Evolutionary conservation across 768 basidiomycete species (phyloP).

Genomic region (Xerocomellus dryophilus): DNA sequence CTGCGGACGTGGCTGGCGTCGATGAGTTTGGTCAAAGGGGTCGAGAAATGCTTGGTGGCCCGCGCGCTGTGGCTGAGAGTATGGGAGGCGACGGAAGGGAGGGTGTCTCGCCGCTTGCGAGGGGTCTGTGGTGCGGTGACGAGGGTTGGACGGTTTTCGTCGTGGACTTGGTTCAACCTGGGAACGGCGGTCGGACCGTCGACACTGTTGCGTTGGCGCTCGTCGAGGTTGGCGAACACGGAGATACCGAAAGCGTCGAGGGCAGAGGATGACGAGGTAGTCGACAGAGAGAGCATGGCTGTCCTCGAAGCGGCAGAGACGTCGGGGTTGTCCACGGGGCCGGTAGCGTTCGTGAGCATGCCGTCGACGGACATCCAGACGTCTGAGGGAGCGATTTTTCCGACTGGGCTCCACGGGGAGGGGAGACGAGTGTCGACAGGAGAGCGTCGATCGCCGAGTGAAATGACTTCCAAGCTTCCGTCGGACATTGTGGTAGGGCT

Average conservation of each 20-base stretch:
- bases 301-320: background rate
- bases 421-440: conserved; percentile 19
- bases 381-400: conserved; percentile 1
- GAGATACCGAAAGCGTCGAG: conserved; percentile 21
- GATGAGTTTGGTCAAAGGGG: conserved; percentile 16
- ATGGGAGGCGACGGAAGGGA: background rate
- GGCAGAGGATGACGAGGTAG: conserved; percentile 8
- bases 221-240: conserved; percentile 14
- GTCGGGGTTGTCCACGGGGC: conserved; percentile 9
- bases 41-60: conserved; percentile 15
- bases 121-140: conserved; percentile 6
- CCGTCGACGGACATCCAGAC: conserved; percentile 29
- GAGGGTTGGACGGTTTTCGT: background rate
- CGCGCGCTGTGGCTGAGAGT: background rate
- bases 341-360: conserved; percentile 11
- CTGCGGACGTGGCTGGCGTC: conserved; percentile 13
- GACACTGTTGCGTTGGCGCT: too few species aligned
- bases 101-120: conserved; percentile 15
- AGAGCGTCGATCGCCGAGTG: conserved; percentile 17
- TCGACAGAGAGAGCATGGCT: background rate
- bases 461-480: conserved; percentile 23
- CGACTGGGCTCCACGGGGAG: conserved; percentile 32
- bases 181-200: too few species aligned
- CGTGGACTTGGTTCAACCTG: background rate
- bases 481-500: conserved; percentile 27